Conservation (phyloP, 2,329 filamentous ascomycete genomes). For the Sclerotinia spermophila region DNA sequence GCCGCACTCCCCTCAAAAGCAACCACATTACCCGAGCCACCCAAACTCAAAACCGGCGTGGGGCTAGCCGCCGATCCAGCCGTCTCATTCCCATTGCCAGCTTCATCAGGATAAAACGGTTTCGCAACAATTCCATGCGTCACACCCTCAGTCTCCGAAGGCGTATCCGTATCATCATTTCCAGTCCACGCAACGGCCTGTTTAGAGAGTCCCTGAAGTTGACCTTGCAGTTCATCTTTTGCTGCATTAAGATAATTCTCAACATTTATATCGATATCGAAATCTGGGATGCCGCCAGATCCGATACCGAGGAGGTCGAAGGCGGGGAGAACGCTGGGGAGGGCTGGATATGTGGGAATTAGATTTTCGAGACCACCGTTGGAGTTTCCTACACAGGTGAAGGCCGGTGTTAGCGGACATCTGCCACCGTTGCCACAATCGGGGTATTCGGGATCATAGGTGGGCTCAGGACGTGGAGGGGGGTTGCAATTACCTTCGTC, state of each 20-base stretch:
- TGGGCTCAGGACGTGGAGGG: not conserved
- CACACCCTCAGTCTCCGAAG: fast-evolving
- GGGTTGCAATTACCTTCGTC: not conserved
- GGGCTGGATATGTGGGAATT: not conserved
- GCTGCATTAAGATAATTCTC: not conserved
- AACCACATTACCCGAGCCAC: not conserved
- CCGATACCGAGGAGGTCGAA: not conserved
- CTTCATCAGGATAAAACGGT: slow-evolving; percentile 6
- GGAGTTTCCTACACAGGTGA: not conserved
- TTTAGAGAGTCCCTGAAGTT: not conserved
- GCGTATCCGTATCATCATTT: not conserved
- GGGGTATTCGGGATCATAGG: not conserved
- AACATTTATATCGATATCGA: not conserved
- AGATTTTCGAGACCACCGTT: not conserved
- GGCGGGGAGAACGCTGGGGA: not conserved
- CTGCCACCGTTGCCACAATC: not conserved
- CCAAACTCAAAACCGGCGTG: not conserved
- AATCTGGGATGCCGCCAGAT: not conserved
- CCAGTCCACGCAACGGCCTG: not conserved
- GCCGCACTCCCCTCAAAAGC: not conserved
- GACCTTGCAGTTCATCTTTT: not conserved
- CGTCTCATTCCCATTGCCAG: not conserved
- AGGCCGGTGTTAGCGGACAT: not conserved
- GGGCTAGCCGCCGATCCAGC: slow-evolving; percentile 2
- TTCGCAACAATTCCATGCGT: not conserved